Evolutionary conservation across 2,329 filamentous ascomycete genomes (phyloP).

Genomic region (Triangularia setosa): DNA sequence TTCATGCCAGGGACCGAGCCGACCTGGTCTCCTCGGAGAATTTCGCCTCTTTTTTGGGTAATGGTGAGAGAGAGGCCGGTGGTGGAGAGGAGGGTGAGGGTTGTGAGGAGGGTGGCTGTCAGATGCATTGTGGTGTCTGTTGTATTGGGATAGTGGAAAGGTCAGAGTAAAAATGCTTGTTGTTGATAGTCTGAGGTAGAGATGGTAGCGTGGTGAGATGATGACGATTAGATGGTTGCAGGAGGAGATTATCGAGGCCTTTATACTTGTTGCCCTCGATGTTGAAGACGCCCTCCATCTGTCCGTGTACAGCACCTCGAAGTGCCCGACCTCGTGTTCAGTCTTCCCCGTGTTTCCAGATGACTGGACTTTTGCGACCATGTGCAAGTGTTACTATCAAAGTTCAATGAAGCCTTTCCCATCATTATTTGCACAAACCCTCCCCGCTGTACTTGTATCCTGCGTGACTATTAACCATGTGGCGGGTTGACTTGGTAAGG

Average conservation of each 20-base stretch:
- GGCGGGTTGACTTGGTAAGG: background rate
- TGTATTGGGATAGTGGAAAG: background rate
- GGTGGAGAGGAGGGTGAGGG: background rate
- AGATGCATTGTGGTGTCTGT: background rate
- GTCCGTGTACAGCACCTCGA: too few species aligned
- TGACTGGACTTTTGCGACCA: background rate
- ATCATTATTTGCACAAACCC: background rate
- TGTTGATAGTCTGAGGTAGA: too few species aligned
- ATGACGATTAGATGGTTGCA: too few species aligned
- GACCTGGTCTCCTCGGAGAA: too few species aligned
- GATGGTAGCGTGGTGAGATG: too few species aligned
- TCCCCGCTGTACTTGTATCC: background rate
- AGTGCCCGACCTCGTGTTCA: background rate
- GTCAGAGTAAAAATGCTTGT: background rate
- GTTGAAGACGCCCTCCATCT: too few species aligned
- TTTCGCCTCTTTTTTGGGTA: background rate
- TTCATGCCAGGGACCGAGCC: too few species aligned
- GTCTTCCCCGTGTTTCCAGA: background rate
- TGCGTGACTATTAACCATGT: background rate
- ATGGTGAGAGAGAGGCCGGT: background rate
- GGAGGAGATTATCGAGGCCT: too few species aligned
- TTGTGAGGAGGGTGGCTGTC: background rate
- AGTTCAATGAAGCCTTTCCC: background rate
- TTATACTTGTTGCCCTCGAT: too few species aligned
- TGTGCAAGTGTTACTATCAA: background rate